phyloP scores from a whole-genome alignment of 2,329 filamentous ascomycete species.

The Geosmithia morbida region DNA sequence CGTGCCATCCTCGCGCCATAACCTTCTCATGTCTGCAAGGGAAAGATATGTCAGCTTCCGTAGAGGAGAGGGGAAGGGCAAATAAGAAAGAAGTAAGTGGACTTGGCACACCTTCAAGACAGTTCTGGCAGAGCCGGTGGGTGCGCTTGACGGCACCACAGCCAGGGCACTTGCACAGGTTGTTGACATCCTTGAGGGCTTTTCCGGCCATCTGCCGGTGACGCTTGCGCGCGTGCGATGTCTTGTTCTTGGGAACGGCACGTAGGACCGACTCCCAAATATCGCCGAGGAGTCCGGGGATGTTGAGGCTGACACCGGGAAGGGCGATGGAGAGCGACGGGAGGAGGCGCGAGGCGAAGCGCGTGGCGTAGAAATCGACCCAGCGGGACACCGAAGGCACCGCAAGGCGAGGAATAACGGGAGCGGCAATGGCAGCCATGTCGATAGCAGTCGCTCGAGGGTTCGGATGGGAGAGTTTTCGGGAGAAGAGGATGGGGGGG shows the following conservation, averaged over 20 bases:
- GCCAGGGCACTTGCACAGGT: slow-evolving; percentile 74
- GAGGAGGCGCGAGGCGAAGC: slow-evolving; percentile 31
- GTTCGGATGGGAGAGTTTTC: neutral
- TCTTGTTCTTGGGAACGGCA: slow-evolving; percentile 98
- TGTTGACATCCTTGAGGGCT: slow-evolving; percentile 78
- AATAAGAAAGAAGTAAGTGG: neutral
- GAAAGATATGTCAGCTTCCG: neutral
- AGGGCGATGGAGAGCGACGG: slow-evolving; percentile 41
- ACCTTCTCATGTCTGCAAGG: slow-evolving; percentile 27
- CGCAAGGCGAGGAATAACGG: slow-evolving; percentile 42
- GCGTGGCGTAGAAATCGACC: slow-evolving; percentile 27
- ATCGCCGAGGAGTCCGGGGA: slow-evolving; percentile 52
- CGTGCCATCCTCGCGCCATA: slow-evolving; percentile 22
- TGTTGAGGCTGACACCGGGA: slow-evolving; percentile 41
- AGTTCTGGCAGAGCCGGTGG: slow-evolving; percentile 78
- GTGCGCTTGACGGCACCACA: slow-evolving; percentile 81
- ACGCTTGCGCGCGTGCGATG: slow-evolving; percentile 89
- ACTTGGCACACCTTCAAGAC: slow-evolving; percentile 56
- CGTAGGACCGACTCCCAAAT: slow-evolving; percentile 88
- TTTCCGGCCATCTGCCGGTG: slow-evolving; percentile 93
- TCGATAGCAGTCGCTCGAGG: slow-evolving; percentile 6
- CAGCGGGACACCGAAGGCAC: slow-evolving; percentile 26
- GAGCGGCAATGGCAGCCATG: slow-evolving; percentile 29
- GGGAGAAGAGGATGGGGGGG: neutral
- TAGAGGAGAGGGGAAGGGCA: neutral